Evolutionary conservation across 2,329 filamentous ascomycete species (phyloP), one percentile per base, ranked within the genome.

Genomic region (Aspergillus vadensis): DNA sequence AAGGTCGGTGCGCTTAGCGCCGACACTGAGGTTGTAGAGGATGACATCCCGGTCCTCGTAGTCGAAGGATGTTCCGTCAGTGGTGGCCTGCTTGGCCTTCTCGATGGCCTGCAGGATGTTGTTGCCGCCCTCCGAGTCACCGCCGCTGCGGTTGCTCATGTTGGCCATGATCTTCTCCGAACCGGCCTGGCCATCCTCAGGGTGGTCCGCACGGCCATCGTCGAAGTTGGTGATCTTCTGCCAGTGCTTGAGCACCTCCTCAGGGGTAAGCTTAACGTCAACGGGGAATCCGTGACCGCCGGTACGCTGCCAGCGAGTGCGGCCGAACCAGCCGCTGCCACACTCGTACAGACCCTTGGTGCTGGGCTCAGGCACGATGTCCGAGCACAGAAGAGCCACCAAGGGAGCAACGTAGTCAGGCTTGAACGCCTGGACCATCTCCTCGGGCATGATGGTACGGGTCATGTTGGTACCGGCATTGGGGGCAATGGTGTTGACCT

Each of bases 381-480:
- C 95, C 14, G 86, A 89, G 76, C 88, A 91, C 60, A 99, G 90
- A 47, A 93, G 87, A 58, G 94, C 87, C 55, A 99, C 93, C 39
- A 98, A 81, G 63, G 95, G 95, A 56, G 95, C 95, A 77, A 99
- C 93, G 79, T 97, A 98, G 75, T 98, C 94, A 62, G 95, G 95
- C 88, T 98, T 99, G 85, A 99, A 97, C 49, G 95, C 94, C 82
- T 98, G 93, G 17, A 99, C 93, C 82, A 98, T 88, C 82, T 99
- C 95, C 80, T 97, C 92, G 30, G 95, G 95, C 83, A 99, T 86
- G 76, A 99, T 91, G 54, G 91, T 94, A 68, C 88, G 86, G 58
- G 95, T 99, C 91, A 99, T 95, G 74, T 89, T 88, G 48, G 95
- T 99, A 70, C 95, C 95, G 41, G 95, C 95, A 73, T 98, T 99